Base-by-base conservation (phyloP, 1,284 basidiomycete genomes). In the Singerocomus rubriflavus region DNA sequence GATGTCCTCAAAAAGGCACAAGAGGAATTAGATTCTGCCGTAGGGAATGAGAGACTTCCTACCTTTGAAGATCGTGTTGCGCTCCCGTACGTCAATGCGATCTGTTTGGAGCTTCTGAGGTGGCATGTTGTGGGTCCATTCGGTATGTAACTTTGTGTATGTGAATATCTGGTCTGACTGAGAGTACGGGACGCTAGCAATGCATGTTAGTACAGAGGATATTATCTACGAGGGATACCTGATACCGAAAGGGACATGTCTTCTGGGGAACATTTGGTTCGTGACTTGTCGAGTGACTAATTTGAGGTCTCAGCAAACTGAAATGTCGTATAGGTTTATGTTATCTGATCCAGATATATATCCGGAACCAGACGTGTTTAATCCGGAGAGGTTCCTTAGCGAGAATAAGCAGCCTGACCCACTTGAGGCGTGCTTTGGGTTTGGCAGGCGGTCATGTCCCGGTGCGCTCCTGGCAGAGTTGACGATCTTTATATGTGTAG, bases 221-320 rank as follows among this genome's bases (percentile, higher is more conserved):
- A 59, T 65, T 5, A 45, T 67, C 12, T 62, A 68, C 43, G 39
- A 60, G 4, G 72, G 71, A 6, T 69, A 71, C 46, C 42, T 68
- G 2, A 73, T 76, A 10, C 73, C 75, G 6, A 73, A 73, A 48
- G 70, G 67, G 14, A 55, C 64, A 2, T 36, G 46, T 8, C 38
- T 68, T 1, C 6, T 71, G 5, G 17, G 38, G 9, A 64, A 59
- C 38, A 36, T 57, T 9, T 63, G 56, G 61, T 63, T 7, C 12
- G 53, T 56, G 44, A 4, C 31, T 13, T 7, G 1, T 12, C 9
- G 11, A 14, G 7, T 1, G 11, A 2, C 21, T 6, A 3, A 13
- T 11, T 25, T 11, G 10, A 32, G 9, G 32, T 35, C 39, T 48
- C 7, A 26, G 6, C 21, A 4, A 13, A 5, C 5, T 41, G n/a